Percentiles rank a stretch among this genome's conserved stretches.
Evolutionary conservation across 345 rosid species (phyloP).

Genomic region (Salix koriyanagi): DNA sequence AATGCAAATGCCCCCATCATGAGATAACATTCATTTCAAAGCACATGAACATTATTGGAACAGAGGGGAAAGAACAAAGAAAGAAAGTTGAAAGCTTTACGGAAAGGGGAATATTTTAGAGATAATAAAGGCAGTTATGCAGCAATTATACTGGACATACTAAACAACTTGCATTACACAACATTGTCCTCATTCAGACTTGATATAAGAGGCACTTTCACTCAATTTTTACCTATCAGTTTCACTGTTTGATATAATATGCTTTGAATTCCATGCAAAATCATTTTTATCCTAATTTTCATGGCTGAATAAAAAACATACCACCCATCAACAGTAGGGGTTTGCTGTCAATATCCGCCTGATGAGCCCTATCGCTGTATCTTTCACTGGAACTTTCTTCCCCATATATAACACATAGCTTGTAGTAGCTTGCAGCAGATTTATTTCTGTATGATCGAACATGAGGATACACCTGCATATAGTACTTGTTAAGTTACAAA

Average conservation of each 20-base stretch:
- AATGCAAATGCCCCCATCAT: too few species aligned
- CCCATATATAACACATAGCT: constrained; percentile 43
- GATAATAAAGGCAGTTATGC: neutral
- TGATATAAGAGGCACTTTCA: neutral
- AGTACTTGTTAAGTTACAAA: constrained; percentile 10
- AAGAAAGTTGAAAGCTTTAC: neutral
- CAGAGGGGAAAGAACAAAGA: too few species aligned
- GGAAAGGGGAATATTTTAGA: neutral
- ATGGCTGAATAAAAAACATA: constrained; percentile 25
- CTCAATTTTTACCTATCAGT: neutral
- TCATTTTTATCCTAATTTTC: constrained; percentile 4
- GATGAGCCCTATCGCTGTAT: constrained; percentile 10
- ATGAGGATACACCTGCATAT: constrained; percentile 37
- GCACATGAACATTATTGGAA: too few species aligned
- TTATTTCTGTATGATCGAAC: constrained; percentile 31
- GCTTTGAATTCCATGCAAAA: constrained; percentile 5
- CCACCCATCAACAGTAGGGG: constrained; percentile 25
- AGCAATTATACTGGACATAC: neutral
- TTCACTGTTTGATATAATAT: neutral
- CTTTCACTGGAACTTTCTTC: constrained; percentile 34
- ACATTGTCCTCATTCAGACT: neutral
- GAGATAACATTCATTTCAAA: too few species aligned
- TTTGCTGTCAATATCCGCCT: constrained; percentile 16
- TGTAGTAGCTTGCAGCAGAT: constrained; percentile 41
- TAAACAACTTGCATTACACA: neutral